These are phyloP conservation scores for Fusarium avenaceum DNA, from an alignment of 2,329 filamentous ascomycete species.

Conservation along the genomic window DNA sequence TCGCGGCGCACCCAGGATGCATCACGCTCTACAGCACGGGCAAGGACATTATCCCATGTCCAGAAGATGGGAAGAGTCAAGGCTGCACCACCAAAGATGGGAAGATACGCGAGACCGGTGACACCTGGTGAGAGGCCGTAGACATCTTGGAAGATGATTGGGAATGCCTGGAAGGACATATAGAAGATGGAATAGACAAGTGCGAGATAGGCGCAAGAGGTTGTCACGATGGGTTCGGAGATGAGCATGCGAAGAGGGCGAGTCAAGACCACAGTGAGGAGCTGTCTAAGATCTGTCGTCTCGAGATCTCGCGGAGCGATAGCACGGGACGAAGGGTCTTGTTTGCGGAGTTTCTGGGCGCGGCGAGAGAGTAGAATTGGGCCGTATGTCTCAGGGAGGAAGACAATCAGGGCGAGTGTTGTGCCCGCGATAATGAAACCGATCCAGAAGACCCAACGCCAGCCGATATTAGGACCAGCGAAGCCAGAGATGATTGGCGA, in stretches of 20 bases:
- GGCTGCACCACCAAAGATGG: conserved; percentile 74
- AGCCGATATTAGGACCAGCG: conserved; percentile 68
- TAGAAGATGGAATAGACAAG: conserved; percentile 76
- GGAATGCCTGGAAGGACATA: conserved; percentile 84
- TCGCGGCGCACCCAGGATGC: conserved; percentile 72
- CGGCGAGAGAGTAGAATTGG: conserved; percentile 69
- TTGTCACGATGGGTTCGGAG: conserved; percentile 80
- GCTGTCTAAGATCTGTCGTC: conserved; percentile 66
- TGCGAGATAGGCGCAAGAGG: conserved; percentile 77
- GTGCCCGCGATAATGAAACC: conserved; percentile 75
- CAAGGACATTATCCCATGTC: conserved; percentile 72
- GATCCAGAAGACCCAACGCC: conserved; percentile 80
- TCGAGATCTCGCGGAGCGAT: conserved; percentile 75
- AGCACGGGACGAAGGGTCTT: conserved; percentile 64
- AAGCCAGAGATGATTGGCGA: conserved; percentile 76
- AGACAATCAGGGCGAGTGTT: conserved; percentile 70
- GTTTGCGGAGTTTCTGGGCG: conserved; percentile 69
- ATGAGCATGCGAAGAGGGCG: conserved; percentile 79
- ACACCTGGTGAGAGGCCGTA: conserved; percentile 75
- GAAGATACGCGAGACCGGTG: conserved; percentile 76
- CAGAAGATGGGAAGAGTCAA: conserved; percentile 73
- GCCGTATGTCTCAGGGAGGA: conserved; percentile 75
- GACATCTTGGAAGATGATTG: conserved; percentile 73
- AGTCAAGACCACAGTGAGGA: conserved; percentile 77
- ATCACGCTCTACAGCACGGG: conserved; percentile 62